Evolutionary conservation across 495 filamentous ascomycete species (phyloP).

Genomic region (Xanthoparmelia taractica): DNA sequence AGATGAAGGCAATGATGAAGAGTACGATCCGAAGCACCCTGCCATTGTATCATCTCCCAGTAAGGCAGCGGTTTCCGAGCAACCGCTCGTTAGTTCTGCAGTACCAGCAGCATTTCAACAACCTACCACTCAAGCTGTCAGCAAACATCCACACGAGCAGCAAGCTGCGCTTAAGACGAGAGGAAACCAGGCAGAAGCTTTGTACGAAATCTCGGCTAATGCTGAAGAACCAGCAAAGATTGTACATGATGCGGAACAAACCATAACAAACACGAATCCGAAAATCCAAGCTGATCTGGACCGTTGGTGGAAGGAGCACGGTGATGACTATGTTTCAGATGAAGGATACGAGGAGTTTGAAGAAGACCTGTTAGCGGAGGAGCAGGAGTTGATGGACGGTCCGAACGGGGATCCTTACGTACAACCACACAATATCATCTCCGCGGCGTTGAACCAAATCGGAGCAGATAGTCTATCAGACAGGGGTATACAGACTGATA

Average conservation of each 20-base stretch:
- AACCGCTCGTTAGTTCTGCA: background rate
- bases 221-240: background rate
- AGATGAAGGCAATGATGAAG: background rate
- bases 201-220: background rate
- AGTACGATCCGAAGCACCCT: slow-evolving; percentile 5
- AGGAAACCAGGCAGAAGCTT: background rate
- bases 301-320: background rate
- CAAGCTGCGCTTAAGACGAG: background rate
- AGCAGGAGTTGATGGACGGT: background rate
- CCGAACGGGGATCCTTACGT: background rate
- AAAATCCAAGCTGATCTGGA: background rate
- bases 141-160: background rate
- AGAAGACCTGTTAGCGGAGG: background rate
- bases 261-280: background rate
- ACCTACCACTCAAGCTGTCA: background rate
- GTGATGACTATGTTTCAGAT: background rate
- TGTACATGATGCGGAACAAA: background rate
- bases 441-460: background rate
- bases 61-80: background rate
- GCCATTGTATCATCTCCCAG: background rate
- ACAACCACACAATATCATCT: background rate
- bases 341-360: slow-evolving; percentile 3
- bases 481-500: background rate
- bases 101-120: background rate
- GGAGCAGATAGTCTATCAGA: background rate